phyloP scores from a whole-genome alignment of 805 yeast species.

The Metschnikowia santaceciliae region DNA sequence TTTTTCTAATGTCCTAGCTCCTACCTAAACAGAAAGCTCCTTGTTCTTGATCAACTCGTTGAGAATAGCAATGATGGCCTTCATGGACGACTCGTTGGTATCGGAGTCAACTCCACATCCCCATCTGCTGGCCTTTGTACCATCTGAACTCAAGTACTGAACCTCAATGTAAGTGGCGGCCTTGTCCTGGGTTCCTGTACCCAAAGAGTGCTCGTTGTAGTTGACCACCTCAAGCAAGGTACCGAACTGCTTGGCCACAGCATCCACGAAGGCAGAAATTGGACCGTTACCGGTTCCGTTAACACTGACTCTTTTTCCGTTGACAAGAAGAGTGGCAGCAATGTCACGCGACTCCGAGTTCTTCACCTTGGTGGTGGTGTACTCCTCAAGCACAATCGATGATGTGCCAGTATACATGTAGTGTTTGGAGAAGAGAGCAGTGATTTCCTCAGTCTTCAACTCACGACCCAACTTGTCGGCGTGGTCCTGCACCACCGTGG shows the following conservation, averaged over 20 bases:
- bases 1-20: too few species aligned
- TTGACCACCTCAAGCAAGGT: constrained; percentile 57
- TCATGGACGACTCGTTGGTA: constrained; percentile 39
- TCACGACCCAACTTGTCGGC: constrained; percentile 71
- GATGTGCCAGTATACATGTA: constrained; percentile 39
- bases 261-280: constrained; percentile 67
- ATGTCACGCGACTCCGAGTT: constrained; percentile 21
- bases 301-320: constrained; percentile 29
- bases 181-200: constrained; percentile 64
- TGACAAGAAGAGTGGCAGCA: constrained; percentile 18
- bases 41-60: constrained; percentile 24
- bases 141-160: constrained; percentile 30
- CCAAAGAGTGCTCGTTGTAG: constrained; percentile 71
- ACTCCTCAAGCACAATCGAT: constrained; percentile 21
- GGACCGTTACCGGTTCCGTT: constrained; percentile 75
- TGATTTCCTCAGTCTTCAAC: constrained; percentile 63
- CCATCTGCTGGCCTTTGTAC: constrained; percentile 34
- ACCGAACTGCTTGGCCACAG: constrained; percentile 50
- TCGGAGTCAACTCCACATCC: constrained; percentile 44
- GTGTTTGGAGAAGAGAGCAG: constrained; percentile 48
- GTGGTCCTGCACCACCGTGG: constrained; percentile 55
- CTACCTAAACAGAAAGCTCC: constrained; percentile 24
- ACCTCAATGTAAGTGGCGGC: constrained; percentile 75
- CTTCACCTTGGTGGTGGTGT: constrained; percentile 21
- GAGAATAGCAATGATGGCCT: constrained; percentile 26